Conservation (phyloP, 768 basidiomycete species). For the Mycena venus region DNA sequence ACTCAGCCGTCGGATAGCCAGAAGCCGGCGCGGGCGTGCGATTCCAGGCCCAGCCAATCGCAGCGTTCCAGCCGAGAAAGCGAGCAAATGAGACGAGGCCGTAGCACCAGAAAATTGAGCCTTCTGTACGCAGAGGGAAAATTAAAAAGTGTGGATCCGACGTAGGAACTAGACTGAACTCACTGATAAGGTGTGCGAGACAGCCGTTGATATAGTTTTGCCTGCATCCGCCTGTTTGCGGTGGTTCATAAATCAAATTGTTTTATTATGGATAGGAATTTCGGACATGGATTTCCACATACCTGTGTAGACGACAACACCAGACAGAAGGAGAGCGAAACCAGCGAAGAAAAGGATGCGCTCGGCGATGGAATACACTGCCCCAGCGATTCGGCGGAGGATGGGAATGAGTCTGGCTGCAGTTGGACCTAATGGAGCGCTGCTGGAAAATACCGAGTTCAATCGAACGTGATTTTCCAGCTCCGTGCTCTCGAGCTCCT, state of each 20-base stretch:
- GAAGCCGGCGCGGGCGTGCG: conserved; percentile 68
- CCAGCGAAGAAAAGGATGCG: conserved; percentile 79
- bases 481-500: conserved; percentile 66
- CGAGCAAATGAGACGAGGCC: conserved; percentile 92
- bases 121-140: conserved; percentile 65
- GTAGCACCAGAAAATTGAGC: conserved; percentile 93
- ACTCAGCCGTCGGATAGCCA: conserved; percentile 74
- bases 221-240: conserved; percentile 86
- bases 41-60: conserved; percentile 98
- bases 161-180: conserved; percentile 47
- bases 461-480: conserved; percentile 58
- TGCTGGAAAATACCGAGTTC: conserved; percentile 62
- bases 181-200: conserved; percentile 93
- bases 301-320: conserved; percentile 86
- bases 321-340: conserved; percentile 74
- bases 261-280: too few relatives aligned
- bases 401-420: conserved; percentile 54
- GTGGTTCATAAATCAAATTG: too few relatives aligned
- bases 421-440: conserved; percentile 65
- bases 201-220: conserved; percentile 84
- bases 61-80: conserved; percentile 91
- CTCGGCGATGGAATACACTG: conserved; percentile 68
- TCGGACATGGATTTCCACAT: too few relatives aligned
- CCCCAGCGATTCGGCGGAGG: conserved; percentile 57
- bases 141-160: conserved; percentile 4